Conservation (phyloP, 2,329 filamentous ascomycete species). For the Parastagonospora nodorum region DNA sequence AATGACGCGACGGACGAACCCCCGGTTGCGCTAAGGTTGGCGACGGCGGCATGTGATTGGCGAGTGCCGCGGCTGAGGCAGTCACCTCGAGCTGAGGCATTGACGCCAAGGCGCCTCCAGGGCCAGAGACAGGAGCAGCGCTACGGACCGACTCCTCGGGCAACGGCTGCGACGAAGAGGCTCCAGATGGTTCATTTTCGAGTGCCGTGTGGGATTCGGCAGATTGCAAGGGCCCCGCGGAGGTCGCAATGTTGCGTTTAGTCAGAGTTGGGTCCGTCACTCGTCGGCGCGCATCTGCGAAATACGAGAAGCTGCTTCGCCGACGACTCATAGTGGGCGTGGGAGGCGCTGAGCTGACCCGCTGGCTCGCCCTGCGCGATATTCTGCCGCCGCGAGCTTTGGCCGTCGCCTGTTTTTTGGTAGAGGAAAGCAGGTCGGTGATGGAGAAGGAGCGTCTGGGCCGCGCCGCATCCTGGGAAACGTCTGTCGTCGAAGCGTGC, state of each 20-base stretch:
- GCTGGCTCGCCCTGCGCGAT: conserved; percentile 37
- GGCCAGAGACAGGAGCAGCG: conserved; percentile 26
- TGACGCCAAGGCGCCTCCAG: conserved; percentile 32
- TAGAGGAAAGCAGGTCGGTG: conserved; percentile 49
- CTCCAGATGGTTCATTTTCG: conserved; percentile 19
- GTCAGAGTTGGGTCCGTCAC: conserved; percentile 36
- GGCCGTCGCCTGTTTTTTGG: conserved; percentile 44
- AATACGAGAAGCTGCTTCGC: conserved; percentile 41
- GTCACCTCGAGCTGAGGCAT: conserved; percentile 39
- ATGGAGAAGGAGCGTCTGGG: conserved; percentile 58
- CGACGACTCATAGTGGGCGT: conserved; percentile 45
- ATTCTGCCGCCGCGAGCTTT: conserved; percentile 34
- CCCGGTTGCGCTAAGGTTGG: conserved; percentile 42
- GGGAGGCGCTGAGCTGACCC: conserved; percentile 41
- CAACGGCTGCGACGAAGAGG: conserved; percentile 32
- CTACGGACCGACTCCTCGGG: conserved; percentile 27
- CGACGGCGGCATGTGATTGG: conserved; percentile 43
- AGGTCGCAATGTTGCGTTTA: conserved; percentile 37
- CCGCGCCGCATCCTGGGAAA: conserved; percentile 33
- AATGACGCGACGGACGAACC: conserved; percentile 56
- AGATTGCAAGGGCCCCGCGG: conserved; percentile 23
- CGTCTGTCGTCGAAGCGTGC: conserved; percentile 19
- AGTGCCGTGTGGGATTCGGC: conserved; percentile 8
- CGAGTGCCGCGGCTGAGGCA: conserved; percentile 31
- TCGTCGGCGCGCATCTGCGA: conserved; percentile 48